These are phyloP conservation scores for Jatropha podagrica DNA, from an alignment of 441 rosid species.

Conservation along the genomic window DNA sequence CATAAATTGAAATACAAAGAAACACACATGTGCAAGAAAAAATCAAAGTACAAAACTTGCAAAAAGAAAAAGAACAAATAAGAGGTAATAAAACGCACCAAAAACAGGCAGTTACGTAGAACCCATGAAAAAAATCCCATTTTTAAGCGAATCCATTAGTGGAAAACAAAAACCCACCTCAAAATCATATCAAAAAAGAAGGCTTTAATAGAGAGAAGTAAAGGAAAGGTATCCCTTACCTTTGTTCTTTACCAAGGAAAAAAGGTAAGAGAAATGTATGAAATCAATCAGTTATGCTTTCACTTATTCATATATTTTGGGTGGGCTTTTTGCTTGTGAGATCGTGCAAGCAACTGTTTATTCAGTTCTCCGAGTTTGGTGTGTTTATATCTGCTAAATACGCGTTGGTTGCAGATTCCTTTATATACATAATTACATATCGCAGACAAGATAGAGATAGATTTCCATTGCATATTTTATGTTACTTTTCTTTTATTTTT, in stretches of 20 bases:
- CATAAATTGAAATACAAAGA: not conserved
- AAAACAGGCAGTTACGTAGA: slow-evolving; percentile 13
- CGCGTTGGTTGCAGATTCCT: slow-evolving; percentile 25
- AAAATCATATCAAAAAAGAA: not conserved
- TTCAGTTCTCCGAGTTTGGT: slow-evolving; percentile 10
- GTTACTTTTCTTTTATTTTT: not conserved
- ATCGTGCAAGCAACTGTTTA: slow-evolving; percentile 38
- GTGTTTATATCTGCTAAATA: slow-evolving; percentile 18
- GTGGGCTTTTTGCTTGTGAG: slow-evolving; percentile 14
- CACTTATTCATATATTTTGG: not conserved
- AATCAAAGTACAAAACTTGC: slow-evolving; percentile 2
- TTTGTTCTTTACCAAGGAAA: slow-evolving; percentile 27
- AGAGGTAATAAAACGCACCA: slow-evolving; percentile 12
- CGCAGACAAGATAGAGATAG: not conserved
- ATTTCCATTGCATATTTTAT: not conserved
- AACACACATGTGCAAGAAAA: not conserved
- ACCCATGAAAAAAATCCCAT: slow-evolving; percentile 27
- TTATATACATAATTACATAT: not conserved
- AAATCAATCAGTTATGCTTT: not conserved
- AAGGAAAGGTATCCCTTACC: slow-evolving; percentile 8
- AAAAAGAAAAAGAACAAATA: not conserved
- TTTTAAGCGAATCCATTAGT: slow-evolving; percentile 30
- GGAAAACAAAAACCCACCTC: slow-evolving; percentile 31
- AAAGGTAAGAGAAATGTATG: slow-evolving; percentile 1
- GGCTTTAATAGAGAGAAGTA: slow-evolving; percentile 11